Evolutionary conservation across 2,329 filamentous ascomycete genomes (phyloP), one percentile per base, ranked within the genome.

Genomic region (Aphanocladium album): DNA sequence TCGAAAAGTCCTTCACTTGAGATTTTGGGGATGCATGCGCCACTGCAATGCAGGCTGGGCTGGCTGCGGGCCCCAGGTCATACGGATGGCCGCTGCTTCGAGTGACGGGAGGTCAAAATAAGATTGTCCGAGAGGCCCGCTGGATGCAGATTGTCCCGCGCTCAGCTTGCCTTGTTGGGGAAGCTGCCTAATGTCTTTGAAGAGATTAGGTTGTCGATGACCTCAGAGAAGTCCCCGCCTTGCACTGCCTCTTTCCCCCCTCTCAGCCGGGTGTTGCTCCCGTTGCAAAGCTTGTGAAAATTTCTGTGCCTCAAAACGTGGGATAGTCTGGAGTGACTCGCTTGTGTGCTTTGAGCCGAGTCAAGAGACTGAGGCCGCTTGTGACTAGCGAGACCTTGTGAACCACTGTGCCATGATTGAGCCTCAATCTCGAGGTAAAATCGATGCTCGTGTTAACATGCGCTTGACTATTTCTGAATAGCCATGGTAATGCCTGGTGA

Each of bases 231-330:
- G 21, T 8, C 57, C 19, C 57, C 57, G 47, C 27, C 17, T 52
- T 59, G 57, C 57, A 59, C 47, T 52, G 57, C 57, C 57, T 59
- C 57, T 16, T 33, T 51, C 12, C 17, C 46, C 35, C 55, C 30
- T 9, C 47, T 52, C 57, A 19, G 9, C 9, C 57, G 57, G 57
- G 39, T 59, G 27, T 19, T 53, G 39, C 41, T 59, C 37, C 47
- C 39, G 57, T 50, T n/a, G 21, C 7, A 14, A 50, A 17, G 46
- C 8, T 21, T 14, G 19, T 19, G 19, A 33, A 17, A 51, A 1
- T 7, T 3, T 50, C 25, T 27, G 12, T 35, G 23, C 19, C 21
- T 45, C 45, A 14, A 35, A 37, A 46, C 56, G 23, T 21, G 46
- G 30, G 30, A 33, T 49, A 46, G 16, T 23, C 5, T 30, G 30